phyloP scores from a whole-genome alignment of 345 rosid species.

The Eucalyptus marginata region DNA sequence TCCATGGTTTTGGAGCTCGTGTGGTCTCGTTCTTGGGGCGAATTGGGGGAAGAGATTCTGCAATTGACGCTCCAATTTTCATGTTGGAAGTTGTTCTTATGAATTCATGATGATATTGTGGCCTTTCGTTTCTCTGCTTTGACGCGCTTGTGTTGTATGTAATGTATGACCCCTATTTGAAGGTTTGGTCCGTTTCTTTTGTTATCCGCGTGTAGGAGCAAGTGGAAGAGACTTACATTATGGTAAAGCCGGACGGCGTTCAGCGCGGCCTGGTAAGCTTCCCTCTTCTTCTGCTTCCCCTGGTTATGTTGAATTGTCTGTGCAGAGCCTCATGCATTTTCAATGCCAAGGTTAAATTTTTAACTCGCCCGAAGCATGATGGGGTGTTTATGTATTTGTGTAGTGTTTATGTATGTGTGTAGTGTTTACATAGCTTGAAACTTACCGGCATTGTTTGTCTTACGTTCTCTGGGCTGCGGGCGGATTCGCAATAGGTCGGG shows the following conservation, averaged over 20 bases:
- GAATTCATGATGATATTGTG: background rate
- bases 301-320: background rate
- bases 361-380: background rate
- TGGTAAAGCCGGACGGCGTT: slow-evolving; percentile 94
- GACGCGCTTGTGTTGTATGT: background rate
- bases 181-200: background rate
- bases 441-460: background rate
- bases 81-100: background rate
- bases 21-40: background rate
- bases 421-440: background rate
- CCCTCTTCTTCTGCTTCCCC: background rate
- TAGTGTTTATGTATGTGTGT: background rate
- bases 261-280: slow-evolving; percentile 85
- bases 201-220: slow-evolving; percentile 34
- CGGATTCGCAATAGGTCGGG: slow-evolving; percentile 53
- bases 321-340: background rate
- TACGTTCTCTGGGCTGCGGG: background rate
- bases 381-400: background rate
- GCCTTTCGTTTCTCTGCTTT: background rate
- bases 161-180: background rate
- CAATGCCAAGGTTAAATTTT: background rate
- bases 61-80: background rate
- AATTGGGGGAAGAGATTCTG: background rate
- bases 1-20: background rate
- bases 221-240: slow-evolving; percentile 80